Conservation (phyloP, 768 basidiomycete genomes). For the Hygrocybe coccinea region DNA sequence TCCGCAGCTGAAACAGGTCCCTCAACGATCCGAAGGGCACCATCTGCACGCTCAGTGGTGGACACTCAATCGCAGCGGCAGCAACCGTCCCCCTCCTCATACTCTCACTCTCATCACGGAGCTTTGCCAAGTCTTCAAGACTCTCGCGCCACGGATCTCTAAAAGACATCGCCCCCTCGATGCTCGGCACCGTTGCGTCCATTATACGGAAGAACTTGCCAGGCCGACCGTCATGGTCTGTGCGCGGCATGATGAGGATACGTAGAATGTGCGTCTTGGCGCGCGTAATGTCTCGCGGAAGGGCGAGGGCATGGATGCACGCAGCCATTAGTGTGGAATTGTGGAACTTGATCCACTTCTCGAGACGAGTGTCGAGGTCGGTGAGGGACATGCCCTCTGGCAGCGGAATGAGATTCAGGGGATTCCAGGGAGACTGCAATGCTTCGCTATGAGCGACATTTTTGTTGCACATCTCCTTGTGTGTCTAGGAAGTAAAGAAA, state of each 20-base stretch:
- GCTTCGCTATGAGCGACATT: too few relatives aligned
- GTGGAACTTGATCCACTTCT: constrained; percentile 32
- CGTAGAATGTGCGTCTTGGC: constrained; percentile 3
- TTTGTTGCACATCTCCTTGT: too few relatives aligned
- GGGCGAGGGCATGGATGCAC: constrained; percentile 27
- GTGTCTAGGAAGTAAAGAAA: too few relatives aligned
- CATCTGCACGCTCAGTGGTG: constrained; percentile 27
- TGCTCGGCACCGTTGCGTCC: constrained; percentile 18
- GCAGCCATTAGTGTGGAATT: constrained; percentile 25
- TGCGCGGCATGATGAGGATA: too few relatives aligned
- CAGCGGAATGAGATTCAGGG: constrained; percentile 5
- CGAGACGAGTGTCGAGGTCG: constrained; percentile 29
- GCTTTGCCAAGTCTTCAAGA: constrained; percentile 13
- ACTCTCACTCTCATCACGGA: constrained; percentile 25
- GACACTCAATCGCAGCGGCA: constrained; percentile 25
- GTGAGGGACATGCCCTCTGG: constrained; percentile 21
- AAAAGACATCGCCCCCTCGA: constrained; percentile 17
- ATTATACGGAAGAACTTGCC: constrained; percentile 27
- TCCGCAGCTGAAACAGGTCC: constrained; percentile 12
- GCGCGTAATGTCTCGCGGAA: constrained; percentile 22
- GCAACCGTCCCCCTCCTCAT: constrained; percentile 21
- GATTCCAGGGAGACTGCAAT: neutral
- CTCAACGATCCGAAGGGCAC: constrained; percentile 31
- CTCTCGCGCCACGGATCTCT: constrained; percentile 23
- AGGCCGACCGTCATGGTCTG: constrained; percentile 20